These are phyloP conservation scores for Agrostemma githago DNA, from an alignment of 148 eudicot species.

Conservation along the genomic window DNA sequence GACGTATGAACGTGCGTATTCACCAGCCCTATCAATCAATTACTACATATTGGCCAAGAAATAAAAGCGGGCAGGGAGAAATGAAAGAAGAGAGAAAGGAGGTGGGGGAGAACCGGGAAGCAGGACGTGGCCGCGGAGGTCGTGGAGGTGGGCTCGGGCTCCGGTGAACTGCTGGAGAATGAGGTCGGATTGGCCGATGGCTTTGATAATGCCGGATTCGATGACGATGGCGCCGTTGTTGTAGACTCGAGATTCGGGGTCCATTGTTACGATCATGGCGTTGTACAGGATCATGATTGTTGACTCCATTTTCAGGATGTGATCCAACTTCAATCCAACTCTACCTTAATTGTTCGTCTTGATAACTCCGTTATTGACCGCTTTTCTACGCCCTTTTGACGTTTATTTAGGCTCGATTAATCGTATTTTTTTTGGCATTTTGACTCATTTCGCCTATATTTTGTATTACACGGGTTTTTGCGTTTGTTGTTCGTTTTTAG, in stretches of 20 bases:
- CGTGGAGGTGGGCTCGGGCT: constrained; percentile 22
- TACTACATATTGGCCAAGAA: not conserved
- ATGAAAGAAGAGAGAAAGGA: not conserved
- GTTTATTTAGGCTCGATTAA: too few relatives aligned
- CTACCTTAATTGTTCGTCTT: too few relatives aligned
- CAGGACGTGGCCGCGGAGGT: constrained; percentile 50
- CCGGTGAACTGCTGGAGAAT: constrained; percentile 41
- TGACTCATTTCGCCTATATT: too few relatives aligned
- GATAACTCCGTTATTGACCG: too few relatives aligned
- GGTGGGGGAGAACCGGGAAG: constrained; percentile 47
- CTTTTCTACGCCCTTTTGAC: too few relatives aligned
- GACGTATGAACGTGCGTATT: constrained; percentile 95
- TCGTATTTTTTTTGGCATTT: too few relatives aligned
- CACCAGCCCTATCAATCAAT: constrained; percentile 41
- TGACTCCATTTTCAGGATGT: not conserved
- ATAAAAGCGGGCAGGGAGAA: too few relatives aligned
- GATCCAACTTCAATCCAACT: not conserved
- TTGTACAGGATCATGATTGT: constrained; percentile 35
- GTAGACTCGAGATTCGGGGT: constrained; percentile 44
- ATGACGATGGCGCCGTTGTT: constrained; percentile 62
- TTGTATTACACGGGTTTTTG: too few relatives aligned
- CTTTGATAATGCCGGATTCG: constrained; percentile 41
- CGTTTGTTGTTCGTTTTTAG: too few relatives aligned
- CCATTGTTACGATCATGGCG: constrained; percentile 72
- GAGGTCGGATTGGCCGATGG: constrained; percentile 55